A percentile compares a stretch with the other conserved stretches of the same genome.
Conservation (phyloP, 2,329 filamentous ascomycete species). For the Sporothrix schenckii region DNA sequence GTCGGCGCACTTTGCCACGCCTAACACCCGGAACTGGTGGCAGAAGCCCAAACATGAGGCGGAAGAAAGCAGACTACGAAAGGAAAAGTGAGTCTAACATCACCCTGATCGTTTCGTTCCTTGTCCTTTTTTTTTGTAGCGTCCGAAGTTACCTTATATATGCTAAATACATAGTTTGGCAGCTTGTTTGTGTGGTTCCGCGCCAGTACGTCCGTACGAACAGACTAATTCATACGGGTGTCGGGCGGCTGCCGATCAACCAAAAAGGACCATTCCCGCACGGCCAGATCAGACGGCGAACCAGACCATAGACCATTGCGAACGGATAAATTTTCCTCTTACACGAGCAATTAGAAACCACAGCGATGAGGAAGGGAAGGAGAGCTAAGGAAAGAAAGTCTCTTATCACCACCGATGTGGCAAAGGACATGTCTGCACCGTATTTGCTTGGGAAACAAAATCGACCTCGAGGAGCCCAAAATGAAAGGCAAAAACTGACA, state of each 20-base stretch:
- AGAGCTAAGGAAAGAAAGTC: neutral
- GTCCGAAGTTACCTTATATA: neutral
- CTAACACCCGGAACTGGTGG: neutral
- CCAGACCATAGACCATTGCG: neutral
- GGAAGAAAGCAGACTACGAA: constrained; percentile 5
- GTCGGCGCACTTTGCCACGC: too few relatives aligned
- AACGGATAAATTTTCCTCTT: neutral
- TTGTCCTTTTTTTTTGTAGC: neutral
- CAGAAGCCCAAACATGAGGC: neutral
- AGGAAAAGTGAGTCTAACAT: constrained; percentile 13
- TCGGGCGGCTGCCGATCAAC: constrained; percentile 23
- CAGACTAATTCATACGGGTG: constrained; percentile 8
- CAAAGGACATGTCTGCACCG: neutral
- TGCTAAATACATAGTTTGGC: constrained; percentile 1
- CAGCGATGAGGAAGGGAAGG: neutral
- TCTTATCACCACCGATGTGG: neutral
- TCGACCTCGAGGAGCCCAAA: too few relatives aligned
- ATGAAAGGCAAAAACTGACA: neutral
- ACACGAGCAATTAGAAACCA: neutral
- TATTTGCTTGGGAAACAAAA: too few relatives aligned
- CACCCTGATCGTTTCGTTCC: constrained; percentile 13
- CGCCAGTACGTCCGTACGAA: neutral
- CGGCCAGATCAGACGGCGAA: neutral
- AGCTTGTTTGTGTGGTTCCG: neutral
- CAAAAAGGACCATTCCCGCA: constrained; percentile 11